These are phyloP conservation scores for Podila epicladia DNA, from an alignment of 192 early-diverging fungal genomes.

Conservation along the genomic window DNA sequence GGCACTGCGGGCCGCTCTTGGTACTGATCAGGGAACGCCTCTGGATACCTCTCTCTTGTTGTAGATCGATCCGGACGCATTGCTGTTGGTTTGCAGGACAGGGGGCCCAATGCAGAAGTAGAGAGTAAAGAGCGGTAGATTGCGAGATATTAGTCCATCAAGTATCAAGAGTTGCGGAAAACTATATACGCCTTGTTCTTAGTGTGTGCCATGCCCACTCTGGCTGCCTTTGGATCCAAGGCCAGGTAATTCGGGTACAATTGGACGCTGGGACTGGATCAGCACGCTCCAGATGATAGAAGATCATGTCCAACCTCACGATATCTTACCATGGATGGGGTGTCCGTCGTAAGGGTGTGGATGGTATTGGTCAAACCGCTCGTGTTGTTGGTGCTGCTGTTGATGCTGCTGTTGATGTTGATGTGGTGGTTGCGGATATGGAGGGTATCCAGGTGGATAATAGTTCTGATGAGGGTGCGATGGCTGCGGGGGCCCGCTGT, in stretches of 20 bases:
- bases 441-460: background rate
- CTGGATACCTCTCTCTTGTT: background rate
- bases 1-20: slow-evolving; percentile 6
- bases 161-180: too few relatives aligned
- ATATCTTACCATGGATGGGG: too few relatives aligned
- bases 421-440: background rate
- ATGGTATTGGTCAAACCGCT: too few relatives aligned
- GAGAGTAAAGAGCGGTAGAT: background rate
- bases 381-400: background rate
- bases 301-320: too few relatives aligned
- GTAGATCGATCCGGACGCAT: slow-evolving; percentile 5
- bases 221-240: too few relatives aligned
- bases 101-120: background rate
- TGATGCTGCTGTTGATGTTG: background rate
- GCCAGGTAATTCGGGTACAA: too few relatives aligned
- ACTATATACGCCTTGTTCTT: too few relatives aligned
- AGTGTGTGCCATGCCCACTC: too few relatives aligned
- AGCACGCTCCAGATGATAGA: too few relatives aligned
- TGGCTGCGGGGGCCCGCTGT: background rate
- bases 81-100: background rate
- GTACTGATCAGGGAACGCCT: background rate
- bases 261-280: too few relatives aligned
- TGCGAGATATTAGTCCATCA: background rate
- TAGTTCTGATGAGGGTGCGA: slow-evolving; percentile 1
- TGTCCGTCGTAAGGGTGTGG: too few relatives aligned